Conservation (phyloP, 495 filamentous ascomycete genomes). For the Aspergillus diversus region DNA sequence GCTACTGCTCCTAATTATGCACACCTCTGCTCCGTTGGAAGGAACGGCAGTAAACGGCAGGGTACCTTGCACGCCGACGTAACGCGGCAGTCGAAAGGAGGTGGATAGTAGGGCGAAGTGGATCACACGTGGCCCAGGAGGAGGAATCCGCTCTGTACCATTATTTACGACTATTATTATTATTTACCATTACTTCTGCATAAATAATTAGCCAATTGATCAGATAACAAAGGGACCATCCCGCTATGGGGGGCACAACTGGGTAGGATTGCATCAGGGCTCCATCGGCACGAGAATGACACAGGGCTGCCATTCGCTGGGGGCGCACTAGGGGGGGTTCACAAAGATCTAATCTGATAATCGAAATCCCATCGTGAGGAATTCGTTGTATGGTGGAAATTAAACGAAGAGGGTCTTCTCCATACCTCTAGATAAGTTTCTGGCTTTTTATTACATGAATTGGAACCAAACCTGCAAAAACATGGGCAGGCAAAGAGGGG, state of each 20-base stretch:
- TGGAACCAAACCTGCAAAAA: not conserved
- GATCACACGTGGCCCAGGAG: not conserved
- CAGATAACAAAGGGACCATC: conserved; percentile 28
- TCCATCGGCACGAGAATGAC: conserved; percentile 21
- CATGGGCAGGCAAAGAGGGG: conserved; percentile 2
- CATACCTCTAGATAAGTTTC: conserved; percentile 9
- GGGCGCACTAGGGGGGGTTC: conserved; percentile 1
- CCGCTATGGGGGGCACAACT: conserved; percentile 14
- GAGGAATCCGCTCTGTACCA: not conserved
- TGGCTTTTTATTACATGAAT: conserved; percentile 23
- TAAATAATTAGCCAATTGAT: conserved; percentile 24
- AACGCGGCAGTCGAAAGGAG: not conserved
- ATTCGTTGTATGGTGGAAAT: conserved; percentile 15
- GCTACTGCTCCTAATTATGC: not conserved
- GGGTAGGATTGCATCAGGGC: conserved; percentile 16
- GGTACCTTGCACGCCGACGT: not conserved
- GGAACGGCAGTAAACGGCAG: not conserved
- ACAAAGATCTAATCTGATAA: conserved; percentile 29
- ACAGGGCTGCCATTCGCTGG: conserved; percentile 21
- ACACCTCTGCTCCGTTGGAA: not conserved
- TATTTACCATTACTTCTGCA: not conserved
- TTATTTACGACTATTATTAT: not conserved
- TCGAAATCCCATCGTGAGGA: conserved; percentile 8
- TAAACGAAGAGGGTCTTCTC: conserved; percentile 13
- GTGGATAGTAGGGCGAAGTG: not conserved